These are phyloP conservation scores for Maudiozyma serrabonitensis DNA, from an alignment of 805 yeast genomes.

Conservation along the genomic window DNA sequence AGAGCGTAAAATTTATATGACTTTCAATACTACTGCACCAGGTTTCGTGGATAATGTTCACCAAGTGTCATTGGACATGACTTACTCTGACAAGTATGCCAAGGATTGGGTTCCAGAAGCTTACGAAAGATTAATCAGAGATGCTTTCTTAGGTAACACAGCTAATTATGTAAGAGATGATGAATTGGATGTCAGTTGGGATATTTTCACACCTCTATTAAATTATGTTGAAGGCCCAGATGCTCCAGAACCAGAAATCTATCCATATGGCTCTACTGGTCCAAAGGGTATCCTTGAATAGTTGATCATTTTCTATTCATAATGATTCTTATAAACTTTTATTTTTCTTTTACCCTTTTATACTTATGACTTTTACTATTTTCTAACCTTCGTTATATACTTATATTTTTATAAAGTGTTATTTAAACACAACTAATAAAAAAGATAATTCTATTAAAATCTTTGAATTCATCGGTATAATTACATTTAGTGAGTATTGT, in stretches of 20 bases:
- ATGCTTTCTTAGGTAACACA: slow-evolving; percentile 82
- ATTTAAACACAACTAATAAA: too few relatives aligned
- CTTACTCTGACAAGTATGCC: slow-evolving; percentile 68
- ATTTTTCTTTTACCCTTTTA: too few relatives aligned
- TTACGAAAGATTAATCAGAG: slow-evolving; percentile 87
- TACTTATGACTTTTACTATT: too few relatives aligned
- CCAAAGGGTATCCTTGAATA: slow-evolving; percentile 53
- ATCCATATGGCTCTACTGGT: slow-evolving; percentile 90
- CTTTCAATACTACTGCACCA: slow-evolving; percentile 85
- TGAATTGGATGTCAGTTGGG: slow-evolving; percentile 90
- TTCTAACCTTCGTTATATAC: too few relatives aligned
- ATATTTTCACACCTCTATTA: slow-evolving; percentile 84
- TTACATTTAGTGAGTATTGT: too few relatives aligned
- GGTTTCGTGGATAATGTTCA: slow-evolving; percentile 79
- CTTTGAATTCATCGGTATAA: too few relatives aligned
- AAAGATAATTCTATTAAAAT: too few relatives aligned
- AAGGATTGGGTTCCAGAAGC: slow-evolving; percentile 95
- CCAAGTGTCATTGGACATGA: slow-evolving; percentile 79
- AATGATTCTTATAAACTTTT: too few relatives aligned
- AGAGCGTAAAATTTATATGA: slow-evolving; percentile 83
- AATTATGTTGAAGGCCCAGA: slow-evolving; percentile 62
- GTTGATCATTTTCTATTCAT: not conserved
- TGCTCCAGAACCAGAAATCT: slow-evolving; percentile 54
- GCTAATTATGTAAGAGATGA: slow-evolving; percentile 96
- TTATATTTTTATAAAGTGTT: too few relatives aligned